phyloP scores from a whole-genome alignment of 2,329 filamentous ascomycete species.

The Ceratocystis eucalypticola region DNA sequence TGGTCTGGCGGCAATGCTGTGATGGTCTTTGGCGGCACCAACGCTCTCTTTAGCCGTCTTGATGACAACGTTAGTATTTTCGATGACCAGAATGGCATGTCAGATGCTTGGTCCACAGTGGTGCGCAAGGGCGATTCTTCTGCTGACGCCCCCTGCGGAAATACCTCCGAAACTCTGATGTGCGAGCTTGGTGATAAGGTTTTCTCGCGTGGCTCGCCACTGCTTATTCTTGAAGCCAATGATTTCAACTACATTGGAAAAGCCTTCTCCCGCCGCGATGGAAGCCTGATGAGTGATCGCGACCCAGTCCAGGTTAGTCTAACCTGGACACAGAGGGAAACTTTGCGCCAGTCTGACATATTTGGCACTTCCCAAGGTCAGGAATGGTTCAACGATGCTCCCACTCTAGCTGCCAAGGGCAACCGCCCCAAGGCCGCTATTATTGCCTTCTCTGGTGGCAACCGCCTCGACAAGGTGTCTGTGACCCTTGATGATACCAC shows the following conservation, averaged over 20 bases:
- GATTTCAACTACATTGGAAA: constrained; percentile 41
- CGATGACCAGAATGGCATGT: constrained; percentile 37
- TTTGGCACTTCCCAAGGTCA: constrained; percentile 36
- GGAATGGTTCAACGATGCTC: constrained; percentile 42
- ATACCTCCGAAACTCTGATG: constrained; percentile 38
- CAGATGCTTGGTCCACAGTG: constrained; percentile 47
- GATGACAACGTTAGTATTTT: constrained; percentile 42
- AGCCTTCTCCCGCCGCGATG: constrained; percentile 44
- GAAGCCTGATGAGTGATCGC: constrained; percentile 47
- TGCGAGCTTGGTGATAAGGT: constrained; percentile 58
- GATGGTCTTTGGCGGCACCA: constrained; percentile 51
- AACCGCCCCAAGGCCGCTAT: constrained; percentile 27
- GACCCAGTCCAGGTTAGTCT: constrained; percentile 46
- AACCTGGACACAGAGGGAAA: constrained; percentile 29
- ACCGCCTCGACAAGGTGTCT: constrained; percentile 38
- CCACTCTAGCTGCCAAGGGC: constrained; percentile 26
- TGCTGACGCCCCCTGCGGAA: constrained; percentile 37
- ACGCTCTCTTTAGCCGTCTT: constrained; percentile 48
- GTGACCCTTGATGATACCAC: constrained; percentile 37
- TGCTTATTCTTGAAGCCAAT: constrained; percentile 35
- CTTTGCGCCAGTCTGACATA: constrained; percentile 33
- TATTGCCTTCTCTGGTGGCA: constrained; percentile 34
- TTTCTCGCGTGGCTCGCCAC: constrained; percentile 41
- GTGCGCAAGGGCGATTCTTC: constrained; percentile 35
- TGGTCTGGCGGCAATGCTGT: constrained; percentile 48